Base-by-base conservation (phyloP, 768 basidiomycete genomes). In the Mrakia gelida region DNA sequence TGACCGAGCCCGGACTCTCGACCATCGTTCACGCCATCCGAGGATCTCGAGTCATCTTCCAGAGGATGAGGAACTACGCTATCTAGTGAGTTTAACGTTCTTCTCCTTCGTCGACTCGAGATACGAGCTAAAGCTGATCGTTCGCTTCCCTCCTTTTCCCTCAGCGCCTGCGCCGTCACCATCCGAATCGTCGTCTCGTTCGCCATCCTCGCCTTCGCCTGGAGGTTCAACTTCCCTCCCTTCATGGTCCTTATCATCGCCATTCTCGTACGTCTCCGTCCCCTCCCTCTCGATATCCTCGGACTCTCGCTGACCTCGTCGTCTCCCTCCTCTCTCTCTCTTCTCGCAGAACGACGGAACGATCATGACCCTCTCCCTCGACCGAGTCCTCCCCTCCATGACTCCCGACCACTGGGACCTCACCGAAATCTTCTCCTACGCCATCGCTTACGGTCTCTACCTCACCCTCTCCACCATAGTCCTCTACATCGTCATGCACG, bases 211-310 rank as follows among this genome's bases (percentile, higher is more conserved):
- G 92, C 93, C 61, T 98, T 98, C 85, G 91, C 91, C 52, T 98
- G 95, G 91, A 90, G 91, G 88, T 95, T 96, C 86, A 92, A 97
- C 86, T 98, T 98, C 94, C 96, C 96, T 81, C 94, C 96, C 18
- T 98, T 98, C 90, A 98, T 98, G 96, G 90, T 98, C 81, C 92
- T 98, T 84, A 93, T 98, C 85, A 95, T 98, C 81, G 96, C 96
- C 77, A 88, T 98, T 54, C 87, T 97, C 81, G 68, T 71, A 23
- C 43, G 6, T 23, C 18, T 15, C 13, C 13, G 2, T 7, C 9
- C 28, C 28, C 26, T 26, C 28, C 59, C 59, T 59, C 8, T 59
- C 49, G n/a, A n/a, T n/a, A n/a, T 59, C 59, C 7, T 28, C 59
- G 9, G 28, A 23, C 2, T 59, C 26, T 59, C 26, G 59, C 28